Base-by-base conservation (phyloP, 768 basidiomycete genomes). In the Termitomyces sp. region DNA sequence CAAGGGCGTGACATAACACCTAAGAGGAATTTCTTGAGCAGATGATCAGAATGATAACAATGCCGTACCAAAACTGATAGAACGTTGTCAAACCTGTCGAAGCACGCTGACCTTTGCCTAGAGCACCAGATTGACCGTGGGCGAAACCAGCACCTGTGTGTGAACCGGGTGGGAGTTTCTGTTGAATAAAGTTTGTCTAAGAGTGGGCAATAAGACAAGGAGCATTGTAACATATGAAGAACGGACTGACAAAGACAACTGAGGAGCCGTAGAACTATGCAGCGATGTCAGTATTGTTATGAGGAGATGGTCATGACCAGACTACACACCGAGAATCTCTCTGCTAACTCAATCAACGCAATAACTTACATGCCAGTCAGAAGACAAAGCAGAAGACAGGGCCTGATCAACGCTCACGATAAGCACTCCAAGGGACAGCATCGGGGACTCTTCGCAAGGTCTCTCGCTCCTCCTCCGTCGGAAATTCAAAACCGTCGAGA, bases 151-250 rank as follows among this genome's bases (percentile, higher is more conserved):
- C 81, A 19, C 89, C 89, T 0, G 88, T 89, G 43, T 65, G 76
- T 0, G 88, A 89, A 45, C 83, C 84, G 0, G 64, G 56, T 3
- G 89, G 89, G 7, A 91, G 80, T 0, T 79, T 79, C 56, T 83
- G 81, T 66, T 91, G 89, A 40, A 91, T 84, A 70, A 83, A 91
- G 68, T 91, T 91, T 37, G 83, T 82, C 84, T 86, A 17, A 1
- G 30, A 9, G 34, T 27, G 12, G 37, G 14, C 44, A 0, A n/a
- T 3, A 3, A 34, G 23, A 16, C 3, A 7, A 45, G 28, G 21
- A 27, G 37, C 42, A 19, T 5, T 39, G 11, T 21, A 21, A 44
- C 32, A 43, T 27, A 30, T 44, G 17, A 30, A 41, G 25, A 19
- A 46, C 3, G 27, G 14, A 42, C 72, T 55, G 58, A 79, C 81